Evolutionary conservation across 768 basidiomycete genomes (phyloP).

Genomic region (Boletales sp.): DNA sequence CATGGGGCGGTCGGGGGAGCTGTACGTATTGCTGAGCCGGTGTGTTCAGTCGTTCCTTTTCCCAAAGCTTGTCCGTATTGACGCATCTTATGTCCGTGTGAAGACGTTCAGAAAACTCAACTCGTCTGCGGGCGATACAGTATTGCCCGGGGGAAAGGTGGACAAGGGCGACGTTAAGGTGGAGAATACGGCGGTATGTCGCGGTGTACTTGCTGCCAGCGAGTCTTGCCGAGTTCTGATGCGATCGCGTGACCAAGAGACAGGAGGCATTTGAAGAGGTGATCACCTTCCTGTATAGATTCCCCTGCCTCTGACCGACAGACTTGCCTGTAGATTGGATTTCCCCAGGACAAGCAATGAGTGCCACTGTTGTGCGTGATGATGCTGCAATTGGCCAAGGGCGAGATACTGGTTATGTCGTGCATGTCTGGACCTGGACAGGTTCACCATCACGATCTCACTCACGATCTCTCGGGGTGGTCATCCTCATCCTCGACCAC

Average conservation of each 20-base stretch:
- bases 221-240: neutral
- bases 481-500: slow-evolving; percentile 80
- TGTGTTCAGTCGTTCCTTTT: slow-evolving; percentile 35
- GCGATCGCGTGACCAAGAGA: slow-evolving; percentile 43
- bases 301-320: neutral
- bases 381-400: slow-evolving; percentile 74
- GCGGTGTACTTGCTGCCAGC: neutral
- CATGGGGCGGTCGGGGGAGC: slow-evolving; percentile 75
- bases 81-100: neutral
- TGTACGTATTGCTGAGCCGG: slow-evolving; percentile 85
- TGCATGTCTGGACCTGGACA: slow-evolving; percentile 37
- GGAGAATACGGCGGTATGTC: slow-evolving; percentile 74
- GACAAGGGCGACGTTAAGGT: slow-evolving; percentile 63
- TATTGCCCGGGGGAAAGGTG: slow-evolving; percentile 81
- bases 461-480: slow-evolving; percentile 50
- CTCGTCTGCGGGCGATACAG: slow-evolving; percentile 84
- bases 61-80: no score
- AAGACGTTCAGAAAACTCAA: slow-evolving; percentile 71
- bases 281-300: neutral
- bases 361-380: slow-evolving; percentile 75
- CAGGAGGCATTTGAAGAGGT: slow-evolving; percentile 93
- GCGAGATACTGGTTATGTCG: slow-evolving; percentile 79
- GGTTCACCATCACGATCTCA: neutral
- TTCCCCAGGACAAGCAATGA: slow-evolving; percentile 65
- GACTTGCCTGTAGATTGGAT: slow-evolving; percentile 57